Evolutionary conservation across 208 protist species (phyloP), one percentile per base, ranked within the genome.

Genomic region (Trypanosoma theileri): DNA sequence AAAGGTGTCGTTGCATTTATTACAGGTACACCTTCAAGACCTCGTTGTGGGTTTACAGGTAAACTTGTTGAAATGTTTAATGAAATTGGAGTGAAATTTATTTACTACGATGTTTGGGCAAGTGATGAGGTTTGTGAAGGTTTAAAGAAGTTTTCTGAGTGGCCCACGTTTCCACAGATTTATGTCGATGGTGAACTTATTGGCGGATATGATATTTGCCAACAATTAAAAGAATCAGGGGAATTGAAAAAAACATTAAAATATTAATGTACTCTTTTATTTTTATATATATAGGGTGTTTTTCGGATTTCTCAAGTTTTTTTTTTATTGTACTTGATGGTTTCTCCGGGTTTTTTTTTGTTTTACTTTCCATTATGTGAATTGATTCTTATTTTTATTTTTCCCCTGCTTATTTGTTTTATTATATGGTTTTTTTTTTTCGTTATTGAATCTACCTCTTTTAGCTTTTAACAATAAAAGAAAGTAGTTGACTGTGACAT

Each of bases 131-230:
- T 98, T 51, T 93, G 93, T 66, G 82, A 96, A 72, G 81, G 84
- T 1, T 77, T 98, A 12, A 97, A 97, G 64, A 77, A 68, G 17
- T 97, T 85, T 79, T 83, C 85, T 11, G 91, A 98, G 61, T 98
- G 93, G 92, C 93, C 93, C 24, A 98, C 95, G 44, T 98, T 86
- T 73, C 95, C 95, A 35, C 95, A 98, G 68, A 82, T 98, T 16
- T 98, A 98, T 76, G 90, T 95, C 1, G 87, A 98, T 71, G 95
- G 95, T 17, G 84, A 97, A 70, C 78, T 98, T 11, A 89, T 98
- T 59, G 95, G 95, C 19, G 95, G 95, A 31, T 90, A 78, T 71
- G 95, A 98, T 72, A 90, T 98, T 54, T 92, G 96, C 67, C 69
- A 66, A 31, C 74, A 98, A 70, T 63, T 97, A 4, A 66, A 92